A percentile compares a stretch with the other conserved stretches of the same genome.
phyloP scores from a whole-genome alignment of 495 filamentous ascomycete species.

The Penicillium turbatum region DNA sequence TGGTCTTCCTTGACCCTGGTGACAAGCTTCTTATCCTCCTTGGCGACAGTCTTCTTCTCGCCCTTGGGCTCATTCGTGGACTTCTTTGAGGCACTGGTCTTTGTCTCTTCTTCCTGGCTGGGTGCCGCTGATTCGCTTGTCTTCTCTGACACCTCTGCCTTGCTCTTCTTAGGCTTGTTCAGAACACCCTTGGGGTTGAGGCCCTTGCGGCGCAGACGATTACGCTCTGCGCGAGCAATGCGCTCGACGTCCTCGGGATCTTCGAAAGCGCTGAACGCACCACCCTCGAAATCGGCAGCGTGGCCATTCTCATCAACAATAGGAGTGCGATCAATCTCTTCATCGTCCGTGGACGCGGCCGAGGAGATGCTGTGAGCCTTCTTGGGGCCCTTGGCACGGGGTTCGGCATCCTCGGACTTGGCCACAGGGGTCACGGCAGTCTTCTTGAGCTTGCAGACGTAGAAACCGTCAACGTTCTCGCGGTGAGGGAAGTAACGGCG shows the following conservation, averaged over 20 bases:
- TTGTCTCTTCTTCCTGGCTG: slow-evolving; percentile 8
- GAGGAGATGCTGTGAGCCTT: slow-evolving; percentile 14
- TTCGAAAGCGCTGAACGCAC: slow-evolving; percentile 62
- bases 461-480: slow-evolving; percentile 98
- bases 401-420: slow-evolving; percentile 32
- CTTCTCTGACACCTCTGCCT: slow-evolving; percentile 16
- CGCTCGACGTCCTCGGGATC: slow-evolving; percentile 58
- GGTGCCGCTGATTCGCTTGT: not conserved
- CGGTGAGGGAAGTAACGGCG: slow-evolving; percentile 89
- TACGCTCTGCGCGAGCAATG: slow-evolving; percentile 56
- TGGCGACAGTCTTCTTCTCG: slow-evolving; percentile 17
- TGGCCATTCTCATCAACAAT: slow-evolving; percentile 41
- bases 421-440: slow-evolving; percentile 64
- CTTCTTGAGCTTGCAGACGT: slow-evolving; percentile 96
- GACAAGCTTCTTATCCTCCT: slow-evolving; percentile 22
- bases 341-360: slow-evolving; percentile 22
- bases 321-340: slow-evolving; percentile 46
- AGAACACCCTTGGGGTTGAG: slow-evolving; percentile 57
- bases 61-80: slow-evolving; percentile 14
- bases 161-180: slow-evolving; percentile 39
- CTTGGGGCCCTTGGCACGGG: slow-evolving; percentile 13
- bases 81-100: slow-evolving; percentile 12
- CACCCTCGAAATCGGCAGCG: slow-evolving; percentile 31
- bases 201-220: slow-evolving; percentile 59
- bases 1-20: slow-evolving; percentile 19